Conservation (phyloP, 2,329 filamentous ascomycete genomes). For the Alternaria sp. region DNA sequence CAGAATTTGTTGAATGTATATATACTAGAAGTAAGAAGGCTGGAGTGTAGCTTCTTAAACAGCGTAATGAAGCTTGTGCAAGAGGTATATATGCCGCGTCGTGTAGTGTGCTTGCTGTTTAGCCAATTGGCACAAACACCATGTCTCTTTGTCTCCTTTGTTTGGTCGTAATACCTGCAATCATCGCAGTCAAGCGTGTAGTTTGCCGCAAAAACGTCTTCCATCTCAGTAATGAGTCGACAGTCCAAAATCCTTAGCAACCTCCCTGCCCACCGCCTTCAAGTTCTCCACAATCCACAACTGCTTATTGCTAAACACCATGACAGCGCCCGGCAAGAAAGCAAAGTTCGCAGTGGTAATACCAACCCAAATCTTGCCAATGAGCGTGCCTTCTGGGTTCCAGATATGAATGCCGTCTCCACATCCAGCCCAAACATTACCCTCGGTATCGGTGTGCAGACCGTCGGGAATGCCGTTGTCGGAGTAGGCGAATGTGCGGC, state of each 20-base stretch:
- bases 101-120: not conserved
- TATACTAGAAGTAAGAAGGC: not conserved
- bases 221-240: not conserved
- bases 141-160: not conserved
- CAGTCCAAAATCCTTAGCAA: slow-evolving; percentile 43
- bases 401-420: slow-evolving; percentile 64
- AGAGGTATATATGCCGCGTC: not conserved
- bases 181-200: not conserved
- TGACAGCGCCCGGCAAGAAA: slow-evolving; percentile 41
- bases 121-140: not conserved
- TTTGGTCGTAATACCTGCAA: not conserved
- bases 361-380: slow-evolving; percentile 65
- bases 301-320: slow-evolving; percentile 46
- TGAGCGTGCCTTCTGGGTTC: slow-evolving; percentile 55
- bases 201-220: too few relatives aligned
- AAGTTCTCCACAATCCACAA: slow-evolving; percentile 47
- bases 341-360: slow-evolving; percentile 47
- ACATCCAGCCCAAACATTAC: slow-evolving; percentile 63
- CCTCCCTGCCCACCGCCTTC: slow-evolving; percentile 43
- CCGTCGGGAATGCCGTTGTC: slow-evolving; percentile 65
- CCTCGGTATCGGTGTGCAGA: slow-evolving; percentile 59
- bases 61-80: not conserved
- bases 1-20: not conserved
- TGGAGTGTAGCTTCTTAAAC: not conserved
- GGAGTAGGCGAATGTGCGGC: slow-evolving; percentile 62